Conservation (phyloP, 345 rosid species). For the Sonneratia caseolaris region DNA sequence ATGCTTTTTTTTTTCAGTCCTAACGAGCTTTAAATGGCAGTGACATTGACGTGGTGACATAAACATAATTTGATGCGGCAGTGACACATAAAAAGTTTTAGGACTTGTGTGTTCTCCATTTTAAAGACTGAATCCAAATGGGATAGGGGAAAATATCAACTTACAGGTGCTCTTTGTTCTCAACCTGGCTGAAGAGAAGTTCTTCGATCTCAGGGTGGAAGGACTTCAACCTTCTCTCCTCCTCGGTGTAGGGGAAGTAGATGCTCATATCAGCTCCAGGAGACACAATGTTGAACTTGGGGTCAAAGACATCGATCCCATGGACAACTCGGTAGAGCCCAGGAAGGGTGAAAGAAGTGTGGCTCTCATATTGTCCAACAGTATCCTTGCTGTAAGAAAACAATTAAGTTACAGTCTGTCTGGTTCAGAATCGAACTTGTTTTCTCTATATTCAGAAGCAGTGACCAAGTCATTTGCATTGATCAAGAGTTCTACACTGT, state of each 20-base stretch:
- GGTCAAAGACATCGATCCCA: conserved; percentile 88
- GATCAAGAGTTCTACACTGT: neutral
- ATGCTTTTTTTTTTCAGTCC: too few relatives aligned
- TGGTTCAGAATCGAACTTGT: neutral
- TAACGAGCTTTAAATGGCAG: too few relatives aligned
- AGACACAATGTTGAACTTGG: conserved; percentile 82
- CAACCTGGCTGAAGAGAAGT: conserved; percentile 77
- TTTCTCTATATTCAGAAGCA: too few relatives aligned
- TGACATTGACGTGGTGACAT: too few relatives aligned
- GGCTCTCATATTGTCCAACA: conserved; percentile 92
- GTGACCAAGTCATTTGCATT: too few relatives aligned
- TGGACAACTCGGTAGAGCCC: conserved; percentile 90
- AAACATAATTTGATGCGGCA: too few relatives aligned
- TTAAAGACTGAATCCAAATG: neutral
- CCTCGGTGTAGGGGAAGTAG: conserved; percentile 69
- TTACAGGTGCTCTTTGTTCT: conserved; percentile 76
- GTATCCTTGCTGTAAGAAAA: conserved; percentile 59
- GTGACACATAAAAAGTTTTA: too few relatives aligned
- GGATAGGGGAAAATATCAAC: conserved; percentile 8
- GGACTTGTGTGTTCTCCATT: too few relatives aligned
- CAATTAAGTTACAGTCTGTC: neutral
- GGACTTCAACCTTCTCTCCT: conserved; percentile 52
- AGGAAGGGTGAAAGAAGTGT: conserved; percentile 81
- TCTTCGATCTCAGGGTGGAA: conserved; percentile 75
- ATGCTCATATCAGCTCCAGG: conserved; percentile 68